phyloP scores from a whole-genome alignment of 345 rosid species.

The Dovyalis caffra region DNA sequence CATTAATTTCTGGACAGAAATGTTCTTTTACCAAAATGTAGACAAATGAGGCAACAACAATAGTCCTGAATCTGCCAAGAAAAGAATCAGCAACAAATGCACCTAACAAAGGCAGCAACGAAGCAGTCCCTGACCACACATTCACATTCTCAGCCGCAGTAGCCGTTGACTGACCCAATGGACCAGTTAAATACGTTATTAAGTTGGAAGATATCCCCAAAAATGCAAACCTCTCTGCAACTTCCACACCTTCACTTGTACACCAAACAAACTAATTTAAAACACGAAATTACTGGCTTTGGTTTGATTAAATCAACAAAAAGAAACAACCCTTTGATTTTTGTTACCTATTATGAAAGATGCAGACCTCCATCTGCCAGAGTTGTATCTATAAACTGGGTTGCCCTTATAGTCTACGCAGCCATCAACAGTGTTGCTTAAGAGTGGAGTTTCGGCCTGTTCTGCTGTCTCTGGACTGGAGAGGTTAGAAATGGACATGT shows the following conservation, averaged over 20 bases:
- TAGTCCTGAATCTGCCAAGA: not conserved
- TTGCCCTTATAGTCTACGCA: slow-evolving; percentile 18
- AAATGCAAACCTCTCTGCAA: not conserved
- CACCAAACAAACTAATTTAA: not conserved
- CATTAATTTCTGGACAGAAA: too few species aligned
- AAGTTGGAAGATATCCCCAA: not conserved
- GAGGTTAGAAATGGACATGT: not conserved
- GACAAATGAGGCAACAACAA: not conserved
- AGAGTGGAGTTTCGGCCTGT: not conserved
- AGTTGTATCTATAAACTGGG: slow-evolving; percentile 7
- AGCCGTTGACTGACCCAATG: not conserved
- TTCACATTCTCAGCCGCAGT: not conserved
- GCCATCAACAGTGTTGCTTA: slow-evolving; percentile 6
- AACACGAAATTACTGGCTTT: too few species aligned
- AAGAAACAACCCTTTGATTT: too few species aligned
- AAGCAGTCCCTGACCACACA: not conserved
- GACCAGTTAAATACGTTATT: not conserved
- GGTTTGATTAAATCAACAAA: too few species aligned
- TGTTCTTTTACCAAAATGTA: not conserved
- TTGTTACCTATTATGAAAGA: slow-evolving; percentile 18
- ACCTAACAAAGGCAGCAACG: not conserved
- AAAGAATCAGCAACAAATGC: slow-evolving; percentile 2
- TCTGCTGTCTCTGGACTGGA: not conserved
- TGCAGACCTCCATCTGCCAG: slow-evolving; percentile 26
- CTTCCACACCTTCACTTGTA: not conserved